A percentile compares a stretch with the other conserved stretches of the same genome.
Conservation (phyloP, 176 grass and related monocot species). For the Sorghum bicolor region DNA sequence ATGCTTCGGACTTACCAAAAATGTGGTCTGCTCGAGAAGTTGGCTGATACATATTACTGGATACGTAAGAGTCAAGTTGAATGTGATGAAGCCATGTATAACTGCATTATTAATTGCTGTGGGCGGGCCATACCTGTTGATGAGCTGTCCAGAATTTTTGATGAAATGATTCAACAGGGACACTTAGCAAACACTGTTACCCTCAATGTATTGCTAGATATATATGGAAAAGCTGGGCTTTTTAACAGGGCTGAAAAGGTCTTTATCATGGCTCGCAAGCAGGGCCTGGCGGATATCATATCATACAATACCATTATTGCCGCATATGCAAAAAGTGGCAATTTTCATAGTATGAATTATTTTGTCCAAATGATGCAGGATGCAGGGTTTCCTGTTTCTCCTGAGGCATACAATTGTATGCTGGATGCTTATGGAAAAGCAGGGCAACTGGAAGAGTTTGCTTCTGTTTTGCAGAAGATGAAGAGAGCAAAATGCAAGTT, state of each 20-base stretch:
- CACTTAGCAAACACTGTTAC: conserved; percentile 62
- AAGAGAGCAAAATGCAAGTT: conserved; percentile 58
- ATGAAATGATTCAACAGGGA: conserved; percentile 72
- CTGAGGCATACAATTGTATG: conserved; percentile 80
- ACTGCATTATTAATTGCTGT: conserved; percentile 96
- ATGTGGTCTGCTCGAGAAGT: conserved; percentile 62
- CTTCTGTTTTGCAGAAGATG: conserved; percentile 77
- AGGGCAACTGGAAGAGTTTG: conserved; percentile 69
- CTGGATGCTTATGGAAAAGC: conserved; percentile 90
- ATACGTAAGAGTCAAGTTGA: conserved; percentile 61
- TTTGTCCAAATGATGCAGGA: conserved; percentile 65
- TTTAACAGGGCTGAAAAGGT: conserved; percentile 73
- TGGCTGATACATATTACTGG: conserved; percentile 78
- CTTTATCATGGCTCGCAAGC: conserved; percentile 67
- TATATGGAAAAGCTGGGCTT: conserved; percentile 78
- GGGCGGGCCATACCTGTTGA: conserved; percentile 69
- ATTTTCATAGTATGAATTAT: conserved; percentile 68
- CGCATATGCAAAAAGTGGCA: conserved; percentile 55
- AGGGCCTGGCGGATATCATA: conserved; percentile 66
- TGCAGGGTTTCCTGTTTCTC: conserved; percentile 69
- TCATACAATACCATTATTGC: conserved; percentile 93
- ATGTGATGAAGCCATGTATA: conserved; percentile 89
- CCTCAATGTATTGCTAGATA: conserved; percentile 83
- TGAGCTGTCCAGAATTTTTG: conserved; percentile 83
- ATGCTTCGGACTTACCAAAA: conserved; percentile 87